Percentiles rank a stretch among this genome's conserved stretches.
Conservation (phyloP, 495 filamentous ascomycete species). For the Daldinia grandis region DNA sequence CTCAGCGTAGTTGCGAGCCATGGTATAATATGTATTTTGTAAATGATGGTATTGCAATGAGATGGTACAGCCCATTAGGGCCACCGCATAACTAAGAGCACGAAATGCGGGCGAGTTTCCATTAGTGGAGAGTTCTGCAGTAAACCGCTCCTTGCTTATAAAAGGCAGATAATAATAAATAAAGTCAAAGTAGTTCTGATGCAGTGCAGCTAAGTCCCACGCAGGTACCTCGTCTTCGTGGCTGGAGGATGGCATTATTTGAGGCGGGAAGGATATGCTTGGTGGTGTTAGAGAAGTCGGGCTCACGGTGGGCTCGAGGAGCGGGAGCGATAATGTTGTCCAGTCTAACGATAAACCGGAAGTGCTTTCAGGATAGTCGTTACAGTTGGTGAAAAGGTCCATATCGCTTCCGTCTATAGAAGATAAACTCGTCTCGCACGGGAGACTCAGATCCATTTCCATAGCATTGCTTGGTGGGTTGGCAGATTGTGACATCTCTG, state of each 20-base stretch:
- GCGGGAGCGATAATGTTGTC: neutral
- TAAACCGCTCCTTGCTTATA: conserved; percentile 7
- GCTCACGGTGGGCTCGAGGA: conserved; percentile 10
- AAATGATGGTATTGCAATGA: conserved; percentile 6
- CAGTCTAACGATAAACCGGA: conserved; percentile 5
- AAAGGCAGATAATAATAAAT: conserved; percentile 12
- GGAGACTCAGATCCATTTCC: conserved; percentile 6
- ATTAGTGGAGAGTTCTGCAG: conserved; percentile 5
- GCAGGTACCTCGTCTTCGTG: neutral
- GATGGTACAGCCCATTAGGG: conserved; percentile 7
- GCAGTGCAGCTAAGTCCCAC: conserved; percentile 4
- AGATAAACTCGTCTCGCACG: conserved; percentile 1
- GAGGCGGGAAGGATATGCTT: neutral
- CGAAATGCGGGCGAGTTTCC: conserved; percentile 4
- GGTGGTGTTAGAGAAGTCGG: conserved; percentile 4
- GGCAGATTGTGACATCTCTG: neutral
- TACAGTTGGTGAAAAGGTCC: conserved; percentile 10
- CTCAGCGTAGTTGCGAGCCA: conserved; percentile 9
- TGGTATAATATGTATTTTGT: conserved; percentile 10
- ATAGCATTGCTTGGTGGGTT: conserved; percentile 5
- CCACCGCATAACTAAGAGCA: conserved; percentile 5
- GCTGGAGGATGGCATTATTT: neutral
- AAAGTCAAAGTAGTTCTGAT: conserved; percentile 9
- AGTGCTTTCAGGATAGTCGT: conserved; percentile 7
- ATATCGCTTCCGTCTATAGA: neutral